Evolutionary conservation across 2,329 filamentous ascomycete genomes (phyloP), one percentile per base, ranked within the genome.

Genomic region (Ophiostoma sp.): DNA sequence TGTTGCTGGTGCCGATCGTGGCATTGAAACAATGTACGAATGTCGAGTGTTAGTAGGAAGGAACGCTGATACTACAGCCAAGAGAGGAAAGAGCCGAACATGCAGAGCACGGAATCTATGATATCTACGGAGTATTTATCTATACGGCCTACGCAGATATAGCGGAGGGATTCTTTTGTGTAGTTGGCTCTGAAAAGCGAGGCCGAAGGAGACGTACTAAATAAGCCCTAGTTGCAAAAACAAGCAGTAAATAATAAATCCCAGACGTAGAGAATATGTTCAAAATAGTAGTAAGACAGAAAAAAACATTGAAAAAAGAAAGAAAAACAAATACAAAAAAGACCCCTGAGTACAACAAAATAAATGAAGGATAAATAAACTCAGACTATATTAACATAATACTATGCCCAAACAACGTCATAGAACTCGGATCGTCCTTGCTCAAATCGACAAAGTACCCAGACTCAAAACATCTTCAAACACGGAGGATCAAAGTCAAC

Each of bases 41-140:
- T 11, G 16, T 55, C 7, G 18, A 11, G 18, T 27, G 27, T 27
- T 27, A 27, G 27, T 27, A 9, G 36, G 55, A 38, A 40, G 55
- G 4, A 62, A 38, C 27, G 55, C 27, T 38, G 55, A 62, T 40
- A 6, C 5, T 36, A 40, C 36, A 41, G 55, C 36, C 55, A 18
- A 40, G 55, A 62, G 55, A 38, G 55, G 55, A 62, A 62, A 62
- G 55, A 41, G 55, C 36, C 14, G 38, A 40, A 9, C 49, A 55
- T 27, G 27, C 49, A 55, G 7, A 27, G 27, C 27, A 27, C 27
- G 27, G 27, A 27, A 27, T 27, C 27, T 27, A 27, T 27, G 27
- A 27, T 27, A 27, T 27, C 27, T 27, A 27, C 27, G 27, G 27
- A 27, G 27, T 27, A 27, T 27, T 2, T 27, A 27, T 27, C 27